phyloP scores from a whole-genome alignment of 345 rosid species.

The Cardamine chenopodiifolia region DNA sequence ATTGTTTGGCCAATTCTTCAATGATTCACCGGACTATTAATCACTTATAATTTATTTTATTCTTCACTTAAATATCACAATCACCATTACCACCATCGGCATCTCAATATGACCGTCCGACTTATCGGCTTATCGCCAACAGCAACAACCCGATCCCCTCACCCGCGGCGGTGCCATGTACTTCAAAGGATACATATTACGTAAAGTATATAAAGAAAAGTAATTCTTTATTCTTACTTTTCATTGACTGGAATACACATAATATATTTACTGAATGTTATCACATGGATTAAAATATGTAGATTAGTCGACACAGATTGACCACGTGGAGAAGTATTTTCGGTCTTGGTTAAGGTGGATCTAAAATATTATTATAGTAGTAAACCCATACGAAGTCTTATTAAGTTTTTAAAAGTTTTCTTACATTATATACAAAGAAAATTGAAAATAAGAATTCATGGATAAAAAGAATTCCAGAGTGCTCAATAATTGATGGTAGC shows the following conservation, averaged over 20 bases:
- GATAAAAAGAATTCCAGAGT: not conserved
- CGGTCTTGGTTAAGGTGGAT: constrained; percentile 6
- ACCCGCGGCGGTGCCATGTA: constrained; percentile 5
- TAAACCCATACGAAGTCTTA: constrained; percentile 26
- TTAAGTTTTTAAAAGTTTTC: constrained; percentile 13
- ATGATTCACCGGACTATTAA: not conserved
- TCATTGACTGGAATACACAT: not conserved
- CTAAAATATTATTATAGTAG: not conserved
- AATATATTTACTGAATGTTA: not conserved
- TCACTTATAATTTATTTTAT: no score
- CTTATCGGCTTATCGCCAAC: not conserved
- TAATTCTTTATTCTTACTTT: constrained; percentile 7
- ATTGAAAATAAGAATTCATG: not conserved
- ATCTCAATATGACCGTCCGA: not conserved
- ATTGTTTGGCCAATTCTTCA: not conserved
- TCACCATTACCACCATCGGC: not conserved
- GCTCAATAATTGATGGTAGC: not conserved
- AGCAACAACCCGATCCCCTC: not conserved
- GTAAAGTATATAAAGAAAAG: no score
- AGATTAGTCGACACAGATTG: constrained; percentile 1
- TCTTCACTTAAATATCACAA: not conserved
- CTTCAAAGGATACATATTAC: not conserved
- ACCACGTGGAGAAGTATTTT: constrained; percentile 25
- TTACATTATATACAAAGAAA: not conserved
- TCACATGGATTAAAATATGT: constrained; percentile 12